A percentile compares a stretch with the other conserved stretches of the same genome.
Conservation (phyloP, 305 asterid genomes). For the Withania somnifera region DNA sequence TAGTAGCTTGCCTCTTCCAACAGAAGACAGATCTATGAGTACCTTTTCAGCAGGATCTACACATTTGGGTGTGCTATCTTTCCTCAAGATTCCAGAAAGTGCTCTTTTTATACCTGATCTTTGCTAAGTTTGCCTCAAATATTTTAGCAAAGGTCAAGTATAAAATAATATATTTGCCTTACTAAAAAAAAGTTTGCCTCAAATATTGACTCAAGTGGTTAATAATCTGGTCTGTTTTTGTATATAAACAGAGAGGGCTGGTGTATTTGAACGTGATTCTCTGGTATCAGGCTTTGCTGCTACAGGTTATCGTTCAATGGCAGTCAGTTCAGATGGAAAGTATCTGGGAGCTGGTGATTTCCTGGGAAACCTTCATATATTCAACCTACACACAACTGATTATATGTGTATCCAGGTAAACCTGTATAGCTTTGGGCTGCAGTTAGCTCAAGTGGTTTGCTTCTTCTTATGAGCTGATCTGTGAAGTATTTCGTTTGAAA, state of each 20-base stretch:
- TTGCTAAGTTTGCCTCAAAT: conserved; percentile 9
- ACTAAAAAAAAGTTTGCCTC: conserved; percentile 6
- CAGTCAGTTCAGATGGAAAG: conserved; percentile 59
- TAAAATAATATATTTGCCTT: background rate
- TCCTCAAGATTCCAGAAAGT: conserved; percentile 9
- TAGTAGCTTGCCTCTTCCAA: conserved; percentile 9
- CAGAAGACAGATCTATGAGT: conserved; percentile 12
- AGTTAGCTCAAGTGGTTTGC: background rate
- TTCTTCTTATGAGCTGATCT: background rate
- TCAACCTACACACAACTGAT: conserved; percentile 32
- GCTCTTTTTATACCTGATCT: background rate
- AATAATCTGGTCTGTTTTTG: background rate
- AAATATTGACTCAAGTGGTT: background rate
- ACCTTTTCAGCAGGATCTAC: conserved; percentile 12
- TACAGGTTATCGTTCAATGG: conserved; percentile 49
- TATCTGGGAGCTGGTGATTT: conserved; percentile 65
- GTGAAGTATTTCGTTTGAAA: background rate
- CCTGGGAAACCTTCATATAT: conserved; percentile 53
- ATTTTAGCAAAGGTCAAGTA: background rate
- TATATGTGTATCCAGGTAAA: conserved; percentile 41
- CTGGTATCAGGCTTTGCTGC: conserved; percentile 33
- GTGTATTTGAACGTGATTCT: conserved; percentile 53
- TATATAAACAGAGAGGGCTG: conserved; percentile 37
- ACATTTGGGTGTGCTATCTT: conserved; percentile 31
- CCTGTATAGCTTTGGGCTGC: background rate